Base-by-base conservation (phyloP, 1,139 yeast genomes). In the Waltiozyma sp. region DNA sequence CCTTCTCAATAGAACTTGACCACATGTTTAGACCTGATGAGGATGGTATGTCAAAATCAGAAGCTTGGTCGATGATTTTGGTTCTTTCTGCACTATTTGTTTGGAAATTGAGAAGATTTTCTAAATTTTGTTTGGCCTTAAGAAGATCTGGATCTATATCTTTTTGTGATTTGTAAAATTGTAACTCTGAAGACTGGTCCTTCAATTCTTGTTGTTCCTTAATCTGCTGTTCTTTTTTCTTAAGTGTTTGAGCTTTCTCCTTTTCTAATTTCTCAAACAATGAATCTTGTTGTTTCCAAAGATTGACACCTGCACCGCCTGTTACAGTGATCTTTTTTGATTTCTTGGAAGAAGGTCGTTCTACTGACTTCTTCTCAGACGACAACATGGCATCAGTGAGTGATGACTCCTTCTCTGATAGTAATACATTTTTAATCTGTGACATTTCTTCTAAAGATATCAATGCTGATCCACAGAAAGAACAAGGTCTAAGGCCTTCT, bases 1-100 rank as follows among this genome's bases (percentile, higher is more conserved):
- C 97, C 51, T 93, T 75, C 56, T 93, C 97, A 41, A 81, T 72
- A 2, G 96, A 91, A 5, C 86, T 76, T 1, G 95, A 80, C 98
- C 98, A 93, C 52, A 78, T 69, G 52, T 71, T 77, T 2, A 75
- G 65, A 40, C 75, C 73, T 4, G 65, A 55, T 1, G 66, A 64
- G 0, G 73, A 65, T 5, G 70, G 77, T 40, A 72, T 49, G 41
- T 83, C 93, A 58, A 80, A 91, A 59, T 93, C 98, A 7, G 95
- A 78, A 0, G 95, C 96, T 56, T 87, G 83, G 57, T 93, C 99
- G 38, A 93, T 89, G 49, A 93, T 88, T 54, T 76, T 79, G 0
- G 97, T 91, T 58, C 98, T 70, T 58, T 87, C 93, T 1, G 89
- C 88, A 6, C 95, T 85, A 10, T 91, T 78, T 2, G 76, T 87